Percentiles rank a stretch among this genome's conserved stretches.
phyloP scores from a whole-genome alignment of 306 rosid species.

The Carpinus viminea region DNA sequence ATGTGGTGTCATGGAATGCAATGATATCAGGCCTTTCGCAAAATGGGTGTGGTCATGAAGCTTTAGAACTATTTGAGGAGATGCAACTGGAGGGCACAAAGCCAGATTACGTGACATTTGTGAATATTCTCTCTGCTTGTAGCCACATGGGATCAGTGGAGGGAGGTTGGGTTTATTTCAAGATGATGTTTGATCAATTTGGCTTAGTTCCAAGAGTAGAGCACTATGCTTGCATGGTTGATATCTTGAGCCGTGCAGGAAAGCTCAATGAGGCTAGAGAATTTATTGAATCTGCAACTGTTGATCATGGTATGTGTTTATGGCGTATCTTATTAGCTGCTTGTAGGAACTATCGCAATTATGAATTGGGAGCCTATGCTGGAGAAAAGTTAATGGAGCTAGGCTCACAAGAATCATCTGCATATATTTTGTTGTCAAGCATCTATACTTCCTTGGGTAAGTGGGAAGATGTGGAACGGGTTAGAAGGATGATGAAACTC shows the following conservation, averaged over 20 bases:
- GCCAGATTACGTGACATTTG: constrained; percentile 70
- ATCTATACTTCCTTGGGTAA: constrained; percentile 68
- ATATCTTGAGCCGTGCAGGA: constrained; percentile 82
- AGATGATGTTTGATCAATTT: constrained; percentile 64
- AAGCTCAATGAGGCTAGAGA: constrained; percentile 70
- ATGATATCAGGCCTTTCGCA: constrained; percentile 93
- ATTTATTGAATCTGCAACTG: constrained; percentile 69
- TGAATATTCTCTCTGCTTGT: constrained; percentile 77
- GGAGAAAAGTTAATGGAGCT: constrained; percentile 82
- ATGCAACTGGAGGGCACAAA: constrained; percentile 62
- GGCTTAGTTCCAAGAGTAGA: constrained; percentile 60
- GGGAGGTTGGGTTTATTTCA: constrained; percentile 63
- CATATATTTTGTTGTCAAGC: constrained; percentile 72
- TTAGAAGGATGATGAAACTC: constrained; percentile 66
- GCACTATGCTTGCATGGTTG: constrained; percentile 93
- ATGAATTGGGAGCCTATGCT: constrained; percentile 71
- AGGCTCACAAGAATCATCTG: constrained; percentile 72
- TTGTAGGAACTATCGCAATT: constrained; percentile 71
- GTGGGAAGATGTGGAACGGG: constrained; percentile 74
- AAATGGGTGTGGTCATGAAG: constrained; percentile 68
- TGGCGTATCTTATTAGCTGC: constrained; percentile 86
- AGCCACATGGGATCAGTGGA: constrained; percentile 87
- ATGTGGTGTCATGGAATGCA: constrained; percentile 81
- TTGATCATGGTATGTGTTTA: constrained; percentile 70
- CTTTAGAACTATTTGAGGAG: constrained; percentile 69